Evolutionary conservation across 257 asterid genomes (phyloP), one percentile per base, ranked within the genome.

Genomic region (Leonotis leonurus): DNA sequence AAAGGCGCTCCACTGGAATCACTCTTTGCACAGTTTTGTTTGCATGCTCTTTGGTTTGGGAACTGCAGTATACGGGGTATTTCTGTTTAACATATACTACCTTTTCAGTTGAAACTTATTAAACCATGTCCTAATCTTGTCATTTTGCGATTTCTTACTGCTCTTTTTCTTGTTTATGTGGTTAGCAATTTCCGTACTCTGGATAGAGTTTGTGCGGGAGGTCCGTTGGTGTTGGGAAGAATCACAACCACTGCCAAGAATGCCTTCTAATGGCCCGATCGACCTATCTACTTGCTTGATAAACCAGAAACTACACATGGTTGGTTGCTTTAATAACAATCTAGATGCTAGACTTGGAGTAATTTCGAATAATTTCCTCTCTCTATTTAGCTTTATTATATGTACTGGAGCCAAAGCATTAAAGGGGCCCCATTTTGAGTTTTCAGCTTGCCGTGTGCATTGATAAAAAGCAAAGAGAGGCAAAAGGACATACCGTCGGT

Each of bases 151-250:
- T 21, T 6, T 62, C 56, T 69, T 35, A 63, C 44, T 65, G 36
- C 49, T 32, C 36, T 49, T 48, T 65, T 29, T 56, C 25, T 12
- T 63, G 21, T 66, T 60, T 53, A 21, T 75, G 52, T 71, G 37
- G 58, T 77, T 75, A 90, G 97, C 97, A 50, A 85, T 87, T 73
- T 85, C 95, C 14, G 90, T 88, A 58, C 91, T 90, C 64, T 90
- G 97, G 97, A 87, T 90, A 71, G 97, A 90, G 83, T 90, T 87
- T 77, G 89, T 81, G 55, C 88, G 94, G 10, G 97, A 90, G 76
- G 83, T 90, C 58, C 90, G 92, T 48, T 90, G 96, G 97, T 90
- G 85, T 73, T 90, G 97, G 97, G 97, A 90, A 77, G 97, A 90
- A 76, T 83, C 85, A 54, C 97, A 90, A 78, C 84, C 86, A 20